Conservation (phyloP, 768 basidiomycete genomes). For the Tulasnella sp. region DNA sequence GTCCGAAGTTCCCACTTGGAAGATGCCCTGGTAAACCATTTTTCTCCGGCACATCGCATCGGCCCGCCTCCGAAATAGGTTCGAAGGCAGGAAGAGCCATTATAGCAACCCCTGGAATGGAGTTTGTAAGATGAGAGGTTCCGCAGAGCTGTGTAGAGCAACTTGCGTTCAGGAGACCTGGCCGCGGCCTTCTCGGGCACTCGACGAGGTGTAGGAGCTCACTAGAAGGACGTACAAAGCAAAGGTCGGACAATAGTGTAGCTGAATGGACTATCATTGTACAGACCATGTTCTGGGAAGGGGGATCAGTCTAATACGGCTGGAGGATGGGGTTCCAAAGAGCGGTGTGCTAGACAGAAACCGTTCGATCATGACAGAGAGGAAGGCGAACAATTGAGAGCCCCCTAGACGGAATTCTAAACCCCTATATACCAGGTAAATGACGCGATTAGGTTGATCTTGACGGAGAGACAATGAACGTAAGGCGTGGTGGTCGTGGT, state of each 20-base stretch:
- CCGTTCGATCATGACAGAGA: not conserved
- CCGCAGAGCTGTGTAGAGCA: not conserved
- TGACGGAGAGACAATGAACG: not conserved
- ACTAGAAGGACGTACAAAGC: not conserved
- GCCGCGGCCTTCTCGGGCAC: not conserved
- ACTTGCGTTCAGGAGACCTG: not conserved
- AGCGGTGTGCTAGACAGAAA: not conserved
- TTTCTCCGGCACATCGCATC: too few species aligned
- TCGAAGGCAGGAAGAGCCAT: too few species aligned
- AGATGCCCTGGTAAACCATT: not conserved
- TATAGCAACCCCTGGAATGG: not conserved
- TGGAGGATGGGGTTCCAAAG: not conserved
- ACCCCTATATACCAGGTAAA: not conserved
- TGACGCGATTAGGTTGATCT: too few species aligned
- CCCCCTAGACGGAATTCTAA: not conserved
- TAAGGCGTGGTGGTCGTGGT: not conserved
- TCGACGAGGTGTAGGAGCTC: not conserved
- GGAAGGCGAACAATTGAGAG: not conserved
- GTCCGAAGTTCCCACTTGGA: not conserved
- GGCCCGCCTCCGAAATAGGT: too few species aligned
- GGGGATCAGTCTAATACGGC: not conserved
- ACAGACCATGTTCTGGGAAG: too few species aligned
- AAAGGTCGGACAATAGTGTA: not conserved
- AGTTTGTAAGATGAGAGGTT: not conserved
- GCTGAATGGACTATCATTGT: too few species aligned